Conservation (phyloP, 208 protist species). For the Wallacemonas sp. region DNA sequence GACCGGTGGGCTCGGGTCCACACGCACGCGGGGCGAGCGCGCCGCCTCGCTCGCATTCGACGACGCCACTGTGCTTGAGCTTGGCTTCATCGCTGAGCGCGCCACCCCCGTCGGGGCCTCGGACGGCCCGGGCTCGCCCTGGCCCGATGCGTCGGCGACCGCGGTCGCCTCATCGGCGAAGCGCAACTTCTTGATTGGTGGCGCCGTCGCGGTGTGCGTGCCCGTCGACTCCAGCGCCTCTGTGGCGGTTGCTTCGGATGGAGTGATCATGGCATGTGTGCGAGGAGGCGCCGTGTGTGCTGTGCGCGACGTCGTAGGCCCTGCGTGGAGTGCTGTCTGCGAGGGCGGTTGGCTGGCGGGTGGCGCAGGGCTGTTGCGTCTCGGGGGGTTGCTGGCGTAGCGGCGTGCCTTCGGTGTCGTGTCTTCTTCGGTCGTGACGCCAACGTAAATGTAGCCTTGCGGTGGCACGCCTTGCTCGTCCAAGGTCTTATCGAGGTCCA, state of each 20-base stretch:
- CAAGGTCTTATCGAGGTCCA: conserved; percentile 24
- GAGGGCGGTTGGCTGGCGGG: too few relatives aligned
- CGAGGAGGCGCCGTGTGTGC: conserved; percentile 1
- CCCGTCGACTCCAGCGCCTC: too few relatives aligned
- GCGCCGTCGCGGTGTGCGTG: too few relatives aligned
- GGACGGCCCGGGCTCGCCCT: neutral
- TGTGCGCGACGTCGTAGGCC: neutral
- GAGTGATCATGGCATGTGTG: too few relatives aligned
- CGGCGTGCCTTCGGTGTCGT: conserved; percentile 9
- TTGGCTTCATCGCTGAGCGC: conserved; percentile 12
- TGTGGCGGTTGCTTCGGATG: too few relatives aligned
- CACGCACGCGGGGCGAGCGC: conserved; percentile 1
- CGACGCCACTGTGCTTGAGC: neutral
- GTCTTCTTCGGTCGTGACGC: conserved; percentile 8
- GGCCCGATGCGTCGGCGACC: neutral
- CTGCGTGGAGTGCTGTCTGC: neutral
- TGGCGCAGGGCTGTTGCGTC: conserved; percentile 1
- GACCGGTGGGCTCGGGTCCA: neutral
- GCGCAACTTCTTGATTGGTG: conserved; percentile 17
- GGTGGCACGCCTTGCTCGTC: conserved; percentile 14
- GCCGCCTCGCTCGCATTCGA: neutral
- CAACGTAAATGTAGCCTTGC: conserved; percentile 19
- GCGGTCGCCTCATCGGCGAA: conserved; percentile 4
- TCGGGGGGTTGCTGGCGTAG: conserved; percentile 4
- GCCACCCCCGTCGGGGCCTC: neutral